These are phyloP conservation scores for Saprolegnia parasitica DNA, from an alignment of 352 stramenopile species.

Conservation along the genomic window DNA sequence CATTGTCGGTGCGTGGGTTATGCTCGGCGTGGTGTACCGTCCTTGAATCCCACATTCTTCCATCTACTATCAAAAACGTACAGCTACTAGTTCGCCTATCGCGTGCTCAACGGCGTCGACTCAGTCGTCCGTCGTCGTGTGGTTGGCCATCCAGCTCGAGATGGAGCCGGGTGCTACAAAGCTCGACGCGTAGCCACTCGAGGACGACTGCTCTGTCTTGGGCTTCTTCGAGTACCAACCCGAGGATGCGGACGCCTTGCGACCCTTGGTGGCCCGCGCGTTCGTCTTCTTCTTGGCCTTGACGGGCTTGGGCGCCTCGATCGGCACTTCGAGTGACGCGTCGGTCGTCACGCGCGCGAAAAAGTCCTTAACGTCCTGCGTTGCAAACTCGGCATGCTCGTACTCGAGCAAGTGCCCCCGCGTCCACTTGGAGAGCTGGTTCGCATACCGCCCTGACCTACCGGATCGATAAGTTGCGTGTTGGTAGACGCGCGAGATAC, in stretches of 20 bases:
- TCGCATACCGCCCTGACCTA: conserved; percentile 6
- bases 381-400: not conserved
- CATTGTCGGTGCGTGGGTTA: conserved; percentile 69
- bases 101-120: too few relatives aligned
- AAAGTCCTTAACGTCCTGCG: conserved; percentile 5
- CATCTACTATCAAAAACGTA: too few relatives aligned
- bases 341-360: conserved; percentile 13
- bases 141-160: not conserved
- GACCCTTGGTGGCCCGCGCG: not conserved
- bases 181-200: not conserved
- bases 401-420: conserved; percentile 20
- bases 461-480: not conserved
- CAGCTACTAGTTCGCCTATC: too few relatives aligned
- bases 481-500: conserved; percentile 25
- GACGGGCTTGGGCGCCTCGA: not conserved
- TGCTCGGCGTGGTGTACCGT: conserved; percentile 61
- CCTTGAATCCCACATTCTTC: not conserved
- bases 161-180: not conserved
- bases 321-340: not conserved
- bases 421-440: conserved; percentile 28
- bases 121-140: not conserved
- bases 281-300: conserved; percentile 3
- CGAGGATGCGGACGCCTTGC: not conserved
- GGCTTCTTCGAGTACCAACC: conserved; percentile 21
- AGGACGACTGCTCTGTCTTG: conserved; percentile 17